These are phyloP conservation scores for Irpex sp. DNA, from an alignment of 1,284 basidiomycete species.

Conservation along the genomic window DNA sequence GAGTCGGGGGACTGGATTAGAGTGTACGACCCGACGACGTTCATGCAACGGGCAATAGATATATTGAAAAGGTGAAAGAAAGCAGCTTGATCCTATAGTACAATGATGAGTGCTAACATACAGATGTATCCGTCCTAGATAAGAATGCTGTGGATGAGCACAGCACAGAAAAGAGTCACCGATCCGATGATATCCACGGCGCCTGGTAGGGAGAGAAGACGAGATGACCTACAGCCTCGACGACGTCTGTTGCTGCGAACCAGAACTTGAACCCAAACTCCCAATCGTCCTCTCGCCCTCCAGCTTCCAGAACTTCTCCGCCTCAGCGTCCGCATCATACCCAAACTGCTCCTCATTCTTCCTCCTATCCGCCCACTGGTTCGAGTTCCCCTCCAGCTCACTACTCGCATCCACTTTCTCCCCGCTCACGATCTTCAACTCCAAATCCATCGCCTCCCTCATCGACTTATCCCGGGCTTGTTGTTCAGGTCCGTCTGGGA, in stretches of 20 bases:
- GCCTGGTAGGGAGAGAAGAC: background rate
- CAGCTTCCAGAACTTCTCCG: conserved; percentile 42
- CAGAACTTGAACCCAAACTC: background rate
- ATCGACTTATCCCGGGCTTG: conserved; percentile 44
- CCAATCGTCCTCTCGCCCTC: conserved; percentile 19
- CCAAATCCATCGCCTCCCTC: conserved; percentile 40
- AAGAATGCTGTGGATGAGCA: background rate
- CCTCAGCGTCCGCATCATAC: conserved; percentile 46
- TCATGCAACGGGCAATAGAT: conserved; percentile 32
- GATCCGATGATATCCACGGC: background rate
- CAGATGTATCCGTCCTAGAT: background rate
- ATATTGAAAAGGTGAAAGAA: conserved; percentile 24
- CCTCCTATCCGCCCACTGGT: conserved; percentile 45
- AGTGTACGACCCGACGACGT: conserved; percentile 17
- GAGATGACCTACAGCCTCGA: background rate
- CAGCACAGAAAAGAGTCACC: background rate
- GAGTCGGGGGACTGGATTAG: conserved; percentile 19
- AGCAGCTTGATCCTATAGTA: background rate
- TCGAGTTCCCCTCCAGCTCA: conserved; percentile 31
- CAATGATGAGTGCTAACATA: background rate
- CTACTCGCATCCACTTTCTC: conserved; percentile 13
- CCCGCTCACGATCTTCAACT: conserved; percentile 20
- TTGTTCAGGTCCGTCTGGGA: conserved; percentile 50
- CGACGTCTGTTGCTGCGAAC: background rate
- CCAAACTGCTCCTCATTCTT: conserved; percentile 40